Evolutionary conservation across 1,284 basidiomycete species (phyloP).

Genomic region (Cutaneotrichosporon sp.): DNA sequence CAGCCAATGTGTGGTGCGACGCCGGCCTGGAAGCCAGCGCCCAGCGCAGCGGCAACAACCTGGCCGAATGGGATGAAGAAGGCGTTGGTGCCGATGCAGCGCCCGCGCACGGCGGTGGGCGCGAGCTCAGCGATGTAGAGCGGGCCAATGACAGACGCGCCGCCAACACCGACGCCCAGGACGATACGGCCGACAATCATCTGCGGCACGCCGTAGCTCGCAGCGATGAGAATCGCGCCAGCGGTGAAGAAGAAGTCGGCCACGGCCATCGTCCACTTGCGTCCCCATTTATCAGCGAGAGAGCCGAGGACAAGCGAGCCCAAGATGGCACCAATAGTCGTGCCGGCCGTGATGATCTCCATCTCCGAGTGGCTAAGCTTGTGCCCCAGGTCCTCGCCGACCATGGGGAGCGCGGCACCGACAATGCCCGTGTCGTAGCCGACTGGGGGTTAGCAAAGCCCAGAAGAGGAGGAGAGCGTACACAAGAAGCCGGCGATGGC

Average conservation of each 20-base stretch:
- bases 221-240: slow-evolving; percentile 48
- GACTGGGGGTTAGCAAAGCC: too few species aligned
- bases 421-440: slow-evolving; percentile 26
- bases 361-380: slow-evolving; percentile 17
- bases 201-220: slow-evolving; percentile 37
- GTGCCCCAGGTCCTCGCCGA: slow-evolving; percentile 23
- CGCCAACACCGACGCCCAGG: slow-evolving; percentile 50
- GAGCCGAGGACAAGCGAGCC: slow-evolving; percentile 19
- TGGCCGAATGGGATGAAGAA: slow-evolving; percentile 51
- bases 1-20: slow-evolving; percentile 17
- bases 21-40: slow-evolving; percentile 30
- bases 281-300: slow-evolving; percentile 19
- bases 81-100: slow-evolving; percentile 31
- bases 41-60: slow-evolving; percentile 41
- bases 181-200: slow-evolving; percentile 48
- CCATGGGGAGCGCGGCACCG: slow-evolving; percentile 25
- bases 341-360: slow-evolving; percentile 30
- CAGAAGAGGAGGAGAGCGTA: too few species aligned
- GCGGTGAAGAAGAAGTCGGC: slow-evolving; percentile 29
- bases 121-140: slow-evolving; percentile 45
- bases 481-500: slow-evolving; percentile 57
- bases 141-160: slow-evolving; percentile 30
- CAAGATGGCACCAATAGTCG: slow-evolving; percentile 31
- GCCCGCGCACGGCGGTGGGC: slow-evolving; percentile 44
- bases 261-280: slow-evolving; percentile 27